phyloP scores from a whole-genome alignment of 805 yeast genomes.

The Zygosaccharomyces siamensis region DNA sequence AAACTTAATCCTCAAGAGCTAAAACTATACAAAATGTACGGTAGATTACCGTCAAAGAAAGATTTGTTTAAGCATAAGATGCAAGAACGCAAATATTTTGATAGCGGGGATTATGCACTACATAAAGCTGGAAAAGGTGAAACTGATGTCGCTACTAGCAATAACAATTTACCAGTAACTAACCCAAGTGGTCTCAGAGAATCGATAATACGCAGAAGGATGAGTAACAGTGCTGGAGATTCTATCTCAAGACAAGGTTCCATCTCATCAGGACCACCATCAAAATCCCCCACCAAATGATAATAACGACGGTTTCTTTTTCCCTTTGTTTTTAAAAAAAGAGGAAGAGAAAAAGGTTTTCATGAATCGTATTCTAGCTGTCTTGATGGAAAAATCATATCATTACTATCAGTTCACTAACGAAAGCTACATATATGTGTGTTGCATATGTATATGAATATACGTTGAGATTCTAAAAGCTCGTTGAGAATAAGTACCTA shows the following conservation, averaged over 20 bases:
- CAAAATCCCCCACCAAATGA: slow-evolving; percentile 33
- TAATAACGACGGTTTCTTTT: no score
- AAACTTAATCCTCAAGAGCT: slow-evolving; percentile 74
- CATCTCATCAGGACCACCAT: slow-evolving; percentile 36
- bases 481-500: slow-evolving; percentile 41
- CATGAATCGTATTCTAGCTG: not conserved
- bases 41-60: slow-evolving; percentile 75
- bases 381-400: not conserved
- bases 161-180: slow-evolving; percentile 33
- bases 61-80: slow-evolving; percentile 70
- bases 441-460: slow-evolving; percentile 1
- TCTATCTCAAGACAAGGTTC: slow-evolving; percentile 33
- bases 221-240: slow-evolving; percentile 34
- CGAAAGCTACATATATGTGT: not conserved
- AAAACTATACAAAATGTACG: slow-evolving; percentile 73
- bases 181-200: slow-evolving; percentile 36
- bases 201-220: slow-evolving; percentile 33
- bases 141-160: slow-evolving; percentile 25
- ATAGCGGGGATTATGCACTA: slow-evolving; percentile 91
- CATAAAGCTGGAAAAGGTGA: slow-evolving; percentile 55
- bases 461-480: not conserved
- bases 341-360: no score
- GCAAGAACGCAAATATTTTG: slow-evolving; percentile 87
- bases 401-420: not conserved
- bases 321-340: no score